Conservation (phyloP, 2,329 filamentous ascomycete species). For the Scleromitrula shiraiana region DNA sequence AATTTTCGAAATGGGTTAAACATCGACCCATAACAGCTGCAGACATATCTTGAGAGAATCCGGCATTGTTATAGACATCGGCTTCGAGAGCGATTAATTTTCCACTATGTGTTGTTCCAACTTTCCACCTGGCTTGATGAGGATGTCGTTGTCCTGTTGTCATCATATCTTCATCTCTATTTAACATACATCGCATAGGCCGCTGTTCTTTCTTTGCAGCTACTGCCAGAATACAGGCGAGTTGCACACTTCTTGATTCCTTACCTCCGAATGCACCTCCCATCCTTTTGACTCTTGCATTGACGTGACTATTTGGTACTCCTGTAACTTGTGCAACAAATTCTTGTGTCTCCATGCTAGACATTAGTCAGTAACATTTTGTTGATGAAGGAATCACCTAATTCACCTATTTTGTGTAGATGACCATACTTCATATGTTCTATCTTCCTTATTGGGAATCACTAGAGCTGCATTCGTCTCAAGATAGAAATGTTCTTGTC, state of each 20-base stretch:
- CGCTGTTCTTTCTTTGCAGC: slow-evolving; percentile 76
- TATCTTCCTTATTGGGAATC: slow-evolving; percentile 82
- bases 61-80: slow-evolving; percentile 85
- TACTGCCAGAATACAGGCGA: slow-evolving; percentile 74
- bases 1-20: slow-evolving; percentile 75
- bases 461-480: slow-evolving; percentile 82
- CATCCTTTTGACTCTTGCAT: slow-evolving; percentile 82
- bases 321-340: slow-evolving; percentile 78
- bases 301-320: slow-evolving; percentile 80
- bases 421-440: slow-evolving; percentile 86
- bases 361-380: neutral
- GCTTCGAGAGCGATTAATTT: slow-evolving; percentile 82
- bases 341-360: slow-evolving; percentile 69
- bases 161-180: slow-evolving; percentile 88
- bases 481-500: slow-evolving; percentile 93
- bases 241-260: slow-evolving; percentile 75
- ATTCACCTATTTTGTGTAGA: slow-evolving; percentile 75
- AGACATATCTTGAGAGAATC: slow-evolving; percentile 56
- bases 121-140: slow-evolving; percentile 82
- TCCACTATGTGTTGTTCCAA: slow-evolving; percentile 83
- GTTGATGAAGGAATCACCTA: neutral
- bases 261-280: slow-evolving; percentile 94
- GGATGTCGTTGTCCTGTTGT: slow-evolving; percentile 88
- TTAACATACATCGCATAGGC: slow-evolving; percentile 89
- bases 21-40: slow-evolving; percentile 77